These are phyloP conservation scores for Daedaleopsis sinensis DNA, from an alignment of 768 basidiomycete genomes.

Conservation along the genomic window DNA sequence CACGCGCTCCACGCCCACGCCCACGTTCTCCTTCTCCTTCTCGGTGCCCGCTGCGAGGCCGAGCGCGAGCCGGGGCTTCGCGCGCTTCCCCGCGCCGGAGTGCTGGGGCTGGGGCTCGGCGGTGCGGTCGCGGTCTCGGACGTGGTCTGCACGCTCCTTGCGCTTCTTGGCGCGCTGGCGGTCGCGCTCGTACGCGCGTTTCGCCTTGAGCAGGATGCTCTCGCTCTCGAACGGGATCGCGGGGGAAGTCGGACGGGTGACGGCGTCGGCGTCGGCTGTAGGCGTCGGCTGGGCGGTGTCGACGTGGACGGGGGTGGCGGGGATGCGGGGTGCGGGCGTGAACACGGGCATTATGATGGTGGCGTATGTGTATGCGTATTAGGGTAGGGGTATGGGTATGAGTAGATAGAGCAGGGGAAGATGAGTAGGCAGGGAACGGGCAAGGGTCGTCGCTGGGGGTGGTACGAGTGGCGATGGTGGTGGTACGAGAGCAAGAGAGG, in stretches of 20 bases:
- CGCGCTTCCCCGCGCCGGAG: background rate
- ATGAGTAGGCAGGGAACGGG: background rate
- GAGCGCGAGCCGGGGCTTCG: background rate
- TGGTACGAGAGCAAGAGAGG: constrained; percentile 6
- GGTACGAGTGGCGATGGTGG: constrained; percentile 4
- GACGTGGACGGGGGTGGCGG: constrained; percentile 1
- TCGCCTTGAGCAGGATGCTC: constrained; percentile 39
- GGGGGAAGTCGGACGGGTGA: constrained; percentile 5
- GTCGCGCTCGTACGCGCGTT: constrained; percentile 52
- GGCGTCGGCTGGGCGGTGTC: background rate
- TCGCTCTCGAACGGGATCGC: constrained; percentile 7
- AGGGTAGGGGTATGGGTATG: background rate
- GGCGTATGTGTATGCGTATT: background rate
- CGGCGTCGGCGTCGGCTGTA: background rate
- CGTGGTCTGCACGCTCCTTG: constrained; percentile 33
- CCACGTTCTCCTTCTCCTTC: background rate
- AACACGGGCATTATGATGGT: constrained; percentile 17
- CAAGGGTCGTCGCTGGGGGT: background rate
- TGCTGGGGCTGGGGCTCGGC: background rate
- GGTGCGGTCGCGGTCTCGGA: constrained; percentile 13
- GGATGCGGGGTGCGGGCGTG: constrained; percentile 5
- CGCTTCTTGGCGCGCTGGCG: constrained; percentile 50
- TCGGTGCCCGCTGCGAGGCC: background rate
- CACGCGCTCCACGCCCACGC: background rate
- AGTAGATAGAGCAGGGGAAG: background rate